Percentiles rank a stretch among this genome's conserved stretches.
phyloP scores from a whole-genome alignment of 352 stramenopile genomes.

The Globisporangium spinosum region DNA sequence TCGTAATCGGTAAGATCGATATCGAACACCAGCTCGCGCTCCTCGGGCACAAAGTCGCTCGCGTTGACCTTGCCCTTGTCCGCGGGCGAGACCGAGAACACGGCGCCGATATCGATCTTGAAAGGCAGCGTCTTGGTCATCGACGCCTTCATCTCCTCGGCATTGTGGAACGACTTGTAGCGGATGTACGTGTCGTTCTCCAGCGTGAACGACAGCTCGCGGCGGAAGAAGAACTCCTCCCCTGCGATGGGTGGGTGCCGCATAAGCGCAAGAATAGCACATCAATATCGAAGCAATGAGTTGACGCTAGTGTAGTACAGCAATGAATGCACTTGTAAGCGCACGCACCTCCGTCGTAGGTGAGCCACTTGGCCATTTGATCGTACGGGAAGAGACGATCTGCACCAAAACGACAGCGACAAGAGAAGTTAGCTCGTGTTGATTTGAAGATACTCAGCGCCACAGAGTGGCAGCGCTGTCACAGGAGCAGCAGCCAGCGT shows the following conservation, averaged over 20 bases:
- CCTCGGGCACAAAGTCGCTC: conserved; percentile 87
- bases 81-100: conserved; percentile 88
- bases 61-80: conserved; percentile 87
- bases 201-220: conserved; percentile 98
- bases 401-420: conserved; percentile 14
- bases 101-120: conserved; percentile 99
- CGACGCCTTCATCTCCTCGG: conserved; percentile 76
- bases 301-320: background rate
- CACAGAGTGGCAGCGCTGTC: background rate
- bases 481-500: background rate
- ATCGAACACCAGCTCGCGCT: conserved; percentile 99
- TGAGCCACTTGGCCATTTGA: conserved; percentile 81
- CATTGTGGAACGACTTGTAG: conserved; percentile 93
- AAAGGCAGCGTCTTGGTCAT: conserved; percentile 93
- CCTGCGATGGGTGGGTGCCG: conserved; percentile 24
- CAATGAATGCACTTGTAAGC: background rate
- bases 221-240: conserved; percentile 79
- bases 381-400: conserved; percentile 86
- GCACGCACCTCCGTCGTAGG: conserved; percentile 66
- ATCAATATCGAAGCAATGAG: background rate
- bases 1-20: conserved; percentile 99
- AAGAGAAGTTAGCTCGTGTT: background rate
- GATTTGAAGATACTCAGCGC: background rate
- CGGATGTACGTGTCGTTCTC: conserved; percentile 99
- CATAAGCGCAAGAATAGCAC: background rate